phyloP scores from a whole-genome alignment of 192 early-diverging fungal species.

The Mortierella alpina region DNA sequence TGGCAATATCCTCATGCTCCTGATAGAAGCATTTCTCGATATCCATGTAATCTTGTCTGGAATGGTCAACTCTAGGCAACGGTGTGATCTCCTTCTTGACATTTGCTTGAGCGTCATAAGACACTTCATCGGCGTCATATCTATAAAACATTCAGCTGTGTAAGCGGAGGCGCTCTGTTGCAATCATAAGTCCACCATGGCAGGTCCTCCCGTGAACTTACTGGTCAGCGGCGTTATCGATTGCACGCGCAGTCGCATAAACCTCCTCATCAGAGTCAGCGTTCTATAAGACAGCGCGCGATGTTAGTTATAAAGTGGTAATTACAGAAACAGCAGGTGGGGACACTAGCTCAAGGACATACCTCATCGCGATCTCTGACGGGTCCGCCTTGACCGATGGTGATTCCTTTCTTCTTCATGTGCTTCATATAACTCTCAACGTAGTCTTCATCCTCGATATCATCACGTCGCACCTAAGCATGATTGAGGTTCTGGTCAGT shows the following conservation, averaged over 20 bases:
- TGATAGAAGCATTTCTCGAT: slow-evolving; percentile 85
- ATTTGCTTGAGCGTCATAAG: slow-evolving; percentile 14
- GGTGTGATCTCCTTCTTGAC: slow-evolving; percentile 77
- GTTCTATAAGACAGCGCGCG: slow-evolving; percentile 48
- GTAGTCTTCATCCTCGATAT: slow-evolving; percentile 81
- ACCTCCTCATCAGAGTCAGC: slow-evolving; percentile 87
- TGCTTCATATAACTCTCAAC: slow-evolving; percentile 80
- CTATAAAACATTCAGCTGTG: slow-evolving; percentile 13
- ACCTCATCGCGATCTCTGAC: slow-evolving; percentile 61
- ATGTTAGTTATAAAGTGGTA: background rate
- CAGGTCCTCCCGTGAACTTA: background rate
- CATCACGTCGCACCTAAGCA: slow-evolving; percentile 65
- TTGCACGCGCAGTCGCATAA: slow-evolving; percentile 80
- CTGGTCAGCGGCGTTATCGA: slow-evolving; percentile 63
- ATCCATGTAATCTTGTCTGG: slow-evolving; percentile 69
- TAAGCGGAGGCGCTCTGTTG: background rate
- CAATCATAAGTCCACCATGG: background rate
- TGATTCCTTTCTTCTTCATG: slow-evolving; percentile 80
- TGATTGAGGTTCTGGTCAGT: background rate
- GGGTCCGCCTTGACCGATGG: slow-evolving; percentile 69
- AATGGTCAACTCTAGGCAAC: slow-evolving; percentile 72
- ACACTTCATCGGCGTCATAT: slow-evolving; percentile 27
- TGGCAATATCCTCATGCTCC: slow-evolving; percentile 81
- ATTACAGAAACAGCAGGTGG: background rate
- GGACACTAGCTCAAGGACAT: background rate